phyloP scores from a whole-genome alignment of 2,329 filamentous ascomycete species.

The Calonectria fujianensis region DNA sequence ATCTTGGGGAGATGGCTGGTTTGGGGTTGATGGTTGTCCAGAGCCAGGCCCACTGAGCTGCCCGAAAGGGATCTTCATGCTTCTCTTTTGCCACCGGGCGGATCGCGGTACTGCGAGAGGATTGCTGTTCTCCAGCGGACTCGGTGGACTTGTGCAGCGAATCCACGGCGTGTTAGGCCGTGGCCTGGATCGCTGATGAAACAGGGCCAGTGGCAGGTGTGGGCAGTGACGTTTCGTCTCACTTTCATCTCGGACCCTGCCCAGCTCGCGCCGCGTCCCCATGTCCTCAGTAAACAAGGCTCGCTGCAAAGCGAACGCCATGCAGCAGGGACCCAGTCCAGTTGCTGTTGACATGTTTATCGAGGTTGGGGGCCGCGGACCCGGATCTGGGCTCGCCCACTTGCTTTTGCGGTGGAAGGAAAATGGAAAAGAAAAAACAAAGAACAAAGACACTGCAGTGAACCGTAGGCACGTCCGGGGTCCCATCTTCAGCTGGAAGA shows the following conservation, averaged over 20 bases:
- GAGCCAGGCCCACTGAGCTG: neutral
- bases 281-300: conserved; percentile 30
- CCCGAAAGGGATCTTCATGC: conserved; percentile 20
- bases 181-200: conserved; percentile 46
- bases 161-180: conserved; percentile 28
- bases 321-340: conserved; percentile 21
- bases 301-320: conserved; percentile 9
- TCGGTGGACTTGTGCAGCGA: conserved; percentile 27
- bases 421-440: neutral
- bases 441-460: conserved; percentile 14
- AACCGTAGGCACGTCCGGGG: conserved; percentile 9
- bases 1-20: neutral
- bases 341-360: conserved; percentile 27
- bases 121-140: conserved; percentile 6
- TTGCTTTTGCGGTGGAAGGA: conserved; percentile 9
- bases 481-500: conserved; percentile 9
- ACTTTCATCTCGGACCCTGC: conserved; percentile 35
- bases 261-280: conserved; percentile 21
- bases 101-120: conserved; percentile 10
- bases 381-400: conserved; percentile 7
- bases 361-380: conserved; percentile 11
- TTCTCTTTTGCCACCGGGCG: conserved; percentile 16
- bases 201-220: conserved; percentile 41
- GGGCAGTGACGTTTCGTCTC: conserved; percentile 54
- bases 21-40: neutral